phyloP scores from a whole-genome alignment of 805 yeast genomes.

The Phaffomyces opuntiae region DNA sequence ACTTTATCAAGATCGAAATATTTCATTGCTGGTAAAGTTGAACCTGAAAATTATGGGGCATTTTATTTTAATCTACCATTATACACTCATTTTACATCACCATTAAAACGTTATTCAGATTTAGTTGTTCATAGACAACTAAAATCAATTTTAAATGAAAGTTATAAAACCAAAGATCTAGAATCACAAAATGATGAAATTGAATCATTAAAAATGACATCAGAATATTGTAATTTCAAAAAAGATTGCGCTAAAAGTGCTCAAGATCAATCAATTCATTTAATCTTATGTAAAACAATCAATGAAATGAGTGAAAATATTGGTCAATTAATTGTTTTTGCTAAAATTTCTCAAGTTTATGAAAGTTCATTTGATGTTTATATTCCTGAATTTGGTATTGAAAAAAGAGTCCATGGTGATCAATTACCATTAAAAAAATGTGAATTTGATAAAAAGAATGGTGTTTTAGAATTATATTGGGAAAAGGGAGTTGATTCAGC shows the following conservation, averaged over 20 bases:
- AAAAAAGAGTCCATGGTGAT: constrained; percentile 95
- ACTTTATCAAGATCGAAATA: constrained; percentile 83
- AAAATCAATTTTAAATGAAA: constrained; percentile 45
- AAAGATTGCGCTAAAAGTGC: constrained; percentile 91
- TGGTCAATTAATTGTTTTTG: constrained; percentile 80
- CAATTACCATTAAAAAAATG: constrained; percentile 90
- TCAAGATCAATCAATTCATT: constrained; percentile 91
- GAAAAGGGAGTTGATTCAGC: constrained; percentile 90
- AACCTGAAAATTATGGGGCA: constrained; percentile 70
- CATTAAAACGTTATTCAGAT: constrained; percentile 88
- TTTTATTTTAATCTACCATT: constrained; percentile 77
- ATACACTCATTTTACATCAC: constrained; percentile 91
- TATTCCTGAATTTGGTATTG: constrained; percentile 90
- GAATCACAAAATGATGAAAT: constrained; percentile 43
- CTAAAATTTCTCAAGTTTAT: constrained; percentile 84
- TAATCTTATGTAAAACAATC: constrained; percentile 75
- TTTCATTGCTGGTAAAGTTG: constrained; percentile 81
- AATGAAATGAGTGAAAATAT: constrained; percentile 63
- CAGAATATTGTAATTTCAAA: constrained; percentile 92
- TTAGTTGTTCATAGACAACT: constrained; percentile 88
- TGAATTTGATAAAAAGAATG: constrained; percentile 68
- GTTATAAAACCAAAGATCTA: constrained; percentile 15
- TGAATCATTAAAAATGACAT: constrained; percentile 69
- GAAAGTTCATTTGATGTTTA: constrained; percentile 94
- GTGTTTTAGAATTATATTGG: constrained; percentile 82